Percentiles rank a stretch among this genome's conserved stretches.
These are phyloP conservation scores for Aspergillus sp. DNA, from an alignment of 2,329 filamentous ascomycete genomes.

Conservation along the genomic window DNA sequence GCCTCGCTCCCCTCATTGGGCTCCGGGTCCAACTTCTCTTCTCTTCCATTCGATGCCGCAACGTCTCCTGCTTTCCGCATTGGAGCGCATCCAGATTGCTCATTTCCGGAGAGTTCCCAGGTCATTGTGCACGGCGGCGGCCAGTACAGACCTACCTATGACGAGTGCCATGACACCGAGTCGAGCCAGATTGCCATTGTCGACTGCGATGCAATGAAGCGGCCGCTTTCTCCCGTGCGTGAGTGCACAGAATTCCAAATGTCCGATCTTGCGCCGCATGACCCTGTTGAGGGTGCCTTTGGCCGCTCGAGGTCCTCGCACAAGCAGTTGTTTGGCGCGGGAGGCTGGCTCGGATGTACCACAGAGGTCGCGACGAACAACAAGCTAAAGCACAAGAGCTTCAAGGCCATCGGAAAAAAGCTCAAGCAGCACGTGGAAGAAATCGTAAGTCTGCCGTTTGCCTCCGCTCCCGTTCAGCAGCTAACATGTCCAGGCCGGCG, in stretches of 20 bases:
- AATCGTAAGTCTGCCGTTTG: conserved; percentile 33
- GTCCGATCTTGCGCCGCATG: background rate
- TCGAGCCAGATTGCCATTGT: conserved; percentile 24
- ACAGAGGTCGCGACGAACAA: conserved; percentile 35
- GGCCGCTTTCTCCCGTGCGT: conserved; percentile 10
- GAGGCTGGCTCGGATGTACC: conserved; percentile 45
- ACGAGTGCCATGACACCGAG: conserved; percentile 8
- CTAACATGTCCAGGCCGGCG: conserved; percentile 29
- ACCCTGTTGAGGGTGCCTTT: conserved; percentile 13
- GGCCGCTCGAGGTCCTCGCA: conserved; percentile 26
- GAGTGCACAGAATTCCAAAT: conserved; percentile 1
- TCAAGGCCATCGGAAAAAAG: conserved; percentile 44
- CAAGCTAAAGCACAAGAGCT: conserved; percentile 34
- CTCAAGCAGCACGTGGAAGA: conserved; percentile 45
- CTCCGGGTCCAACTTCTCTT: conserved; percentile 15
- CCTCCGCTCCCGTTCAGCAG: background rate
- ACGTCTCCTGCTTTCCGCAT: conserved; percentile 15
- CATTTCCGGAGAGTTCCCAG: conserved; percentile 11
- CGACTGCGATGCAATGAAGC: conserved; percentile 9
- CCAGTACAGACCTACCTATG: conserved; percentile 21
- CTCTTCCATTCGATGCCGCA: conserved; percentile 16
- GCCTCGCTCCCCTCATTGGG: conserved; percentile 24
- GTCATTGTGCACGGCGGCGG: conserved; percentile 19
- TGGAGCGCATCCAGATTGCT: background rate
- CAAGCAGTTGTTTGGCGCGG: conserved; percentile 49